These are phyloP conservation scores for Petunia secreta DNA, from an alignment of 257 asterid genomes.

Conservation along the genomic window DNA sequence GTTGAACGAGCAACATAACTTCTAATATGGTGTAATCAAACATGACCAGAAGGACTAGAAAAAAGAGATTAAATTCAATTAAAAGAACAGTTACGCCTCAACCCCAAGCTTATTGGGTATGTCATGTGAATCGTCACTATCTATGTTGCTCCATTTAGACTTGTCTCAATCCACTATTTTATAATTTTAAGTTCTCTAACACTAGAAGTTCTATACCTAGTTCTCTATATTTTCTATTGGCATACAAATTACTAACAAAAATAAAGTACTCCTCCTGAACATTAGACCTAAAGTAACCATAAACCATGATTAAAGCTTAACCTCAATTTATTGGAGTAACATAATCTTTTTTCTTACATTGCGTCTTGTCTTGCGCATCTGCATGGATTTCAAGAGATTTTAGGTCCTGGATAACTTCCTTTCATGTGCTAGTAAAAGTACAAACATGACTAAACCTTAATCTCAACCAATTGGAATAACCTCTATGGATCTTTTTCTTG, in stretches of 20 bases:
- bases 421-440: neutral
- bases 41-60: neutral
- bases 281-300: neutral
- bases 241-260: constrained; percentile 5
- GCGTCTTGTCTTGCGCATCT: neutral
- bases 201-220: neutral
- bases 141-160: neutral
- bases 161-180: neutral
- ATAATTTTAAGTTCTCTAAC: neutral
- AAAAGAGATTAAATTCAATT: neutral
- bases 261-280: neutral
- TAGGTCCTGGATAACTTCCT: neutral
- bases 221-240: neutral
- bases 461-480: neutral
- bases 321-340: neutral
- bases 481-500: neutral
- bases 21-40: constrained; percentile 3
- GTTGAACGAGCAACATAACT: neutral
- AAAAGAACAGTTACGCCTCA: neutral
- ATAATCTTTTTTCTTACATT: neutral
- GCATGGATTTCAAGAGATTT: neutral
- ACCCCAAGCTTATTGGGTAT: neutral
- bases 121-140: neutral
- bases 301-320: neutral
- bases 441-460: neutral